These are phyloP conservation scores for Spiraea crenata DNA, from an alignment of 331 rosid species.

Conservation along the genomic window DNA sequence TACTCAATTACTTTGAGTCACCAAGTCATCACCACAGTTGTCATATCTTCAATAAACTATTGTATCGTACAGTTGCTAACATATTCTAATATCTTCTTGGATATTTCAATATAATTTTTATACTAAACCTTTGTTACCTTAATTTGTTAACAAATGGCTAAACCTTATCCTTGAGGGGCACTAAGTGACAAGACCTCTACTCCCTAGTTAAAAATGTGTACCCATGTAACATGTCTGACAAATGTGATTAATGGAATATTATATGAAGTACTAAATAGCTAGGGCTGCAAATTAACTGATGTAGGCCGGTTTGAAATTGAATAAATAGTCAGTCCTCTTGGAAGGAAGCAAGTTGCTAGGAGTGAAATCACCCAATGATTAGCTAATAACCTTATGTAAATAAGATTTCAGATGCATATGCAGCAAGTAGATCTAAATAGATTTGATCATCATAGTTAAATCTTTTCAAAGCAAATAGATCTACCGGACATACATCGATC, in stretches of 20 bases:
- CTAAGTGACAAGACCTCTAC: slow-evolving; percentile 2
- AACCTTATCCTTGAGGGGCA: not conserved
- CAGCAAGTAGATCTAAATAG: not conserved
- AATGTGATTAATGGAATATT: not conserved
- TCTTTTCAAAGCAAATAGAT: not conserved
- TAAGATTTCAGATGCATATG: not conserved
- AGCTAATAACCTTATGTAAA: not conserved
- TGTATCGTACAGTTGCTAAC: not conserved
- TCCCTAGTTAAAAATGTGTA: not conserved
- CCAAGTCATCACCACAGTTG: slow-evolving; percentile 15
- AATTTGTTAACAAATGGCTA: not conserved
- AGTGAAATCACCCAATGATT: not conserved
- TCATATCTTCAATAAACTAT: not conserved
- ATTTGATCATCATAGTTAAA: not conserved
- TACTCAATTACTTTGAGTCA: slow-evolving; percentile 12
- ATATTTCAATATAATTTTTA: not conserved
- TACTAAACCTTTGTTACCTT: not conserved
- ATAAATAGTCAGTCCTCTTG: too few relatives aligned
- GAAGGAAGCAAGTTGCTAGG: too few relatives aligned
- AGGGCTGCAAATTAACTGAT: too few relatives aligned
- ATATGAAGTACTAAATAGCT: too few relatives aligned
- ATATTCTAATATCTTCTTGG: not conserved
- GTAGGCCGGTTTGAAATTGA: too few relatives aligned
- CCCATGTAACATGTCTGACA: not conserved
- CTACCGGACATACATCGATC: not conserved